Conservation (phyloP, 129 eudicot species). For the Solidago caesia region DNA sequence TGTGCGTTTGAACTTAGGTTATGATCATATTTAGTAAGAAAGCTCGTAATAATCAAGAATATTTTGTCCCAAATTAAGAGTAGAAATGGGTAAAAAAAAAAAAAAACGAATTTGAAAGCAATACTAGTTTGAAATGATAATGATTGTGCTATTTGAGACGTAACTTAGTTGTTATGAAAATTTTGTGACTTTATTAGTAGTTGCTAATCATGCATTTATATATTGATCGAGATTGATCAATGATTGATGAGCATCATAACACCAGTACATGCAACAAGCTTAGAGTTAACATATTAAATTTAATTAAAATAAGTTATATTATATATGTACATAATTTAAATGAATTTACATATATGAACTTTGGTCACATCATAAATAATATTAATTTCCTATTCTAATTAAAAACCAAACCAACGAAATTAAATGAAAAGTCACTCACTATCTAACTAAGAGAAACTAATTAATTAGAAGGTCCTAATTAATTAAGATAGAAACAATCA, state of each 20-base stretch:
- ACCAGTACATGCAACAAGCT: constrained; percentile 7
- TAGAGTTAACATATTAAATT: constrained; percentile 2
- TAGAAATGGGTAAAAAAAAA: background rate
- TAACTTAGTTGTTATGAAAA: background rate
- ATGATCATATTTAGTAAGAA: background rate
- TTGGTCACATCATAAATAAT: constrained; percentile 17
- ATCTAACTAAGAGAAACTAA: constrained; percentile 23
- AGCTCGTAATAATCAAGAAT: background rate
- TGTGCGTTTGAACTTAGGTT: background rate
- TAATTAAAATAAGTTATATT: background rate
- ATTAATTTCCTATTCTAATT: constrained; percentile 23
- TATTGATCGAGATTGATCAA: background rate
- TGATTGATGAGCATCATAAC: background rate
- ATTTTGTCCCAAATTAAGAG: background rate
- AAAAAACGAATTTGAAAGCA: background rate
- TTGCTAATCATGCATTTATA: background rate
- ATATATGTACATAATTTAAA: constrained; percentile 29
- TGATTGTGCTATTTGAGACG: background rate
- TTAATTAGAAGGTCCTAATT: background rate
- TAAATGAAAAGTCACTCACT: constrained; percentile 28
- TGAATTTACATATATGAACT: constrained; percentile 24
- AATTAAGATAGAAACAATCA: constrained; percentile 10
- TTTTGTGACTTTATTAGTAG: background rate
- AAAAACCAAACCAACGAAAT: constrained; percentile 1
- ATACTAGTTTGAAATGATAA: background rate